Conservation (phyloP, 371 early-diverging fungal genomes). For the Mortierella sp. region DNA sequence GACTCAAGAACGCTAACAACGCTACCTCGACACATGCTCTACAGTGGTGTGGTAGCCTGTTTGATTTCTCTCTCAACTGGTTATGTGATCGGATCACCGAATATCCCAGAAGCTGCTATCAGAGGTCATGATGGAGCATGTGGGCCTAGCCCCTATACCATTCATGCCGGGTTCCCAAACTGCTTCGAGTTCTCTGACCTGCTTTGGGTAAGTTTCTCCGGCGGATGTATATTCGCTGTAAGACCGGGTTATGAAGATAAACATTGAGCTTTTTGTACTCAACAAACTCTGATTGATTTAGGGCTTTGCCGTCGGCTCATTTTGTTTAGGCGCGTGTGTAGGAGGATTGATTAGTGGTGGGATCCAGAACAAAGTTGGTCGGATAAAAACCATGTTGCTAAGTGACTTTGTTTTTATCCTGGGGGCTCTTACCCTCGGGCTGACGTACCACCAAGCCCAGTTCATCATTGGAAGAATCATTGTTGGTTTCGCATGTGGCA, state of each 20-base stretch:
- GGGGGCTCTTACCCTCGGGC: conserved; percentile 74
- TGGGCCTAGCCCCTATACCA: conserved; percentile 24
- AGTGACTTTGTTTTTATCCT: conserved; percentile 75
- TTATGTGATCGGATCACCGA: conserved; percentile 65
- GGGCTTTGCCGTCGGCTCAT: conserved; percentile 77
- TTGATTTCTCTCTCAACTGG: conserved; percentile 62
- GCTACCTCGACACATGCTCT: conserved; percentile 58
- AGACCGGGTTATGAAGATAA: background rate
- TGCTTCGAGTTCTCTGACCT: conserved; percentile 44
- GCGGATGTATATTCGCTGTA: background rate
- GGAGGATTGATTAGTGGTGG: conserved; percentile 68
- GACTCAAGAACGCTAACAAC: conserved; percentile 56
- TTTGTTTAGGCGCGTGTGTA: conserved; percentile 75
- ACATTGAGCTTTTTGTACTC: too few relatives aligned
- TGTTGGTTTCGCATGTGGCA: conserved; percentile 87
- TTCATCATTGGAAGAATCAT: conserved; percentile 87
- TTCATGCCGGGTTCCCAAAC: conserved; percentile 36
- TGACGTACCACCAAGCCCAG: conserved; percentile 69
- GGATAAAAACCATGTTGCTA: conserved; percentile 74
- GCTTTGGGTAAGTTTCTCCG: conserved; percentile 32
- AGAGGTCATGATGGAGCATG: conserved; percentile 35
- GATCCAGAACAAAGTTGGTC: conserved; percentile 72
- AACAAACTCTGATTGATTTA: background rate
- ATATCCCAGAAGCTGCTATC: conserved; percentile 57
- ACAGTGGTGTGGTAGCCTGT: conserved; percentile 57